Percentiles rank a stretch among this genome's conserved stretches.
Evolutionary conservation across 2,329 filamentous ascomycete species (phyloP).

Genomic region (Aureobasidium sp.): DNA sequence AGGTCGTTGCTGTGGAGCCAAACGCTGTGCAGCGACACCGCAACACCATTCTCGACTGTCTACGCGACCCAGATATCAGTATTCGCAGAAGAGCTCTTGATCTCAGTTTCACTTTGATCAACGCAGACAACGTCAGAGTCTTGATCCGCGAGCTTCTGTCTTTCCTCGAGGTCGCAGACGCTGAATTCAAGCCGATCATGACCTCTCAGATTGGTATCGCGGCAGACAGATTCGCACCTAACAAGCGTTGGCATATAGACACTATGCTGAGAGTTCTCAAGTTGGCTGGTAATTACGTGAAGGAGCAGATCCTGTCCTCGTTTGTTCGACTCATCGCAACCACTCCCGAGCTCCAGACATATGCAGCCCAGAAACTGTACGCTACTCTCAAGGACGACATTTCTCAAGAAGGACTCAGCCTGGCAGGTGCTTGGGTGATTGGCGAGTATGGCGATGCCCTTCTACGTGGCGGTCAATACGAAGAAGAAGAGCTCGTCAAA

Average conservation of each 20-base stretch:
- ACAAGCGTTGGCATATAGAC: constrained; percentile 97
- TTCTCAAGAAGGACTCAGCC: constrained; percentile 88
- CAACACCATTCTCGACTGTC: constrained; percentile 93
- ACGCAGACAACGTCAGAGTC: constrained; percentile 90
- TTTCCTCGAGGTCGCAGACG: constrained; percentile 94
- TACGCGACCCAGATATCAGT: constrained; percentile 95
- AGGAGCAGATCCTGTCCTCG: constrained; percentile 94
- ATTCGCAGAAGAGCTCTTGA: constrained; percentile 93
- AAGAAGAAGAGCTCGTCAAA: constrained; percentile 82
- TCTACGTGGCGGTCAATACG: constrained; percentile 82
- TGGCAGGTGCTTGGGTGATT: constrained; percentile 94
- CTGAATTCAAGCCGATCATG: constrained; percentile 98
- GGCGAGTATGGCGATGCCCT: constrained; percentile 92
- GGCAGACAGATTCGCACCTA: constrained; percentile 90
- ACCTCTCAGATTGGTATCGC: constrained; percentile 97
- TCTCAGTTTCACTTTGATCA: constrained; percentile 95
- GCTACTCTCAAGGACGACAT: constrained; percentile 88
- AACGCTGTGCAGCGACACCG: constrained; percentile 95
- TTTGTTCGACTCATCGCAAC: constrained; percentile 95
- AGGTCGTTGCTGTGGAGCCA: constrained; percentile 94
- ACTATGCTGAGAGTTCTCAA: constrained; percentile 94
- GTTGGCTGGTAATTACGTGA: constrained; percentile 91
- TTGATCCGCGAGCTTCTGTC: constrained; percentile 87
- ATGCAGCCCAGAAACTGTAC: constrained; percentile 93
- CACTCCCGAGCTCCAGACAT: constrained; percentile 88